Percentiles rank a stretch among this genome's conserved stretches.
These are phyloP conservation scores for Penicillium longicatenatum DNA, from an alignment of 495 filamentous ascomycete species.

Conservation along the genomic window DNA sequence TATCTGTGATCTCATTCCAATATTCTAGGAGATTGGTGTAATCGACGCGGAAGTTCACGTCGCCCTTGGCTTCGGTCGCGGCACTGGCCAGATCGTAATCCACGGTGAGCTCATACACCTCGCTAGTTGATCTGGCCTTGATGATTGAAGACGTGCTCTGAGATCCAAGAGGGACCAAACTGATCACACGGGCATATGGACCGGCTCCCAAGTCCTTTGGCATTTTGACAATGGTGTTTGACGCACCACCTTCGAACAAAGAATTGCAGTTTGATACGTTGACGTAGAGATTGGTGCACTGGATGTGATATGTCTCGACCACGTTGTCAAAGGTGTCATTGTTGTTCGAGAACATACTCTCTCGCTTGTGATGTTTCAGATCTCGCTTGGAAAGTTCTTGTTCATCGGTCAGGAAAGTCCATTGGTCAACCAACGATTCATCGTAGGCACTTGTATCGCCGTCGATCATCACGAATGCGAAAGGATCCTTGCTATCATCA, in stretches of 20 bases:
- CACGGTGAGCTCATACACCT: conserved; percentile 1
- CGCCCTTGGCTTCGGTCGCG: not conserved
- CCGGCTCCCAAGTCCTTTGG: conserved; percentile 7
- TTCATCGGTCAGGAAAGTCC: conserved; percentile 5
- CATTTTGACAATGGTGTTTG: conserved; percentile 9
- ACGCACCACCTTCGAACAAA: conserved; percentile 2
- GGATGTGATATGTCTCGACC: conserved; percentile 1
- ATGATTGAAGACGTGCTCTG: not conserved
- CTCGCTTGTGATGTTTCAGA: not conserved
- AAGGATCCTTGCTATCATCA: conserved; percentile 4
- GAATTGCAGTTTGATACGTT: too few relatives aligned
- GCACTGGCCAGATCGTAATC: conserved; percentile 3
- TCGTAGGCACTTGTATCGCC: not conserved
- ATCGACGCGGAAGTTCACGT: conserved; percentile 9
- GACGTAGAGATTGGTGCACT: not conserved
- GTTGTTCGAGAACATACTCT: not conserved
- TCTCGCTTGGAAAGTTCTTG: not conserved
- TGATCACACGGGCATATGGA: conserved; percentile 10
- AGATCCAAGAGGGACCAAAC: not conserved
- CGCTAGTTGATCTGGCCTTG: not conserved
- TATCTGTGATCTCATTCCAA: conserved; percentile 7
- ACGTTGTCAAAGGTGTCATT: conserved; percentile 10
- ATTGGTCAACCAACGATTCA: conserved; percentile 8
- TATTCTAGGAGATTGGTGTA: conserved; percentile 7
- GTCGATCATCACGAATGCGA: conserved; percentile 12